Evolutionary conservation across 2,329 filamentous ascomycete genomes (phyloP).

Genomic region (Epichloe sibirici): DNA sequence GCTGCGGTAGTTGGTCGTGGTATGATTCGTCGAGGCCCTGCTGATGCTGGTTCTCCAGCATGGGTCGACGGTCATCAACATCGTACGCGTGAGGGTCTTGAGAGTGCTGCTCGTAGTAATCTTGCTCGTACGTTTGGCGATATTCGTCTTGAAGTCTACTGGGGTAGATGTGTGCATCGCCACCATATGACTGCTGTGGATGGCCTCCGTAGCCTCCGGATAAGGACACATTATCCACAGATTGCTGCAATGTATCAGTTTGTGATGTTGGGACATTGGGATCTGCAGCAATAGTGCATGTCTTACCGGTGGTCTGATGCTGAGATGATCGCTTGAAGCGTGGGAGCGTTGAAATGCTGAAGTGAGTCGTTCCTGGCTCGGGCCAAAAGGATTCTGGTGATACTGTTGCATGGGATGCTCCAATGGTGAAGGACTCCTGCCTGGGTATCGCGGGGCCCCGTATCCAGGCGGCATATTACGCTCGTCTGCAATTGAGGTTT

Average conservation of each 20-base stretch:
- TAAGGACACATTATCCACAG: slow-evolving; percentile 33
- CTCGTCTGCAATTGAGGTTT: not conserved
- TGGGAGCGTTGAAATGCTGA: slow-evolving; percentile 26
- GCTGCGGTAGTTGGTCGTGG: slow-evolving; percentile 11
- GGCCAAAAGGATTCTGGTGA: slow-evolving; percentile 1
- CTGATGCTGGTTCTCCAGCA: slow-evolving; percentile 53
- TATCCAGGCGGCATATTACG: slow-evolving; percentile 1
- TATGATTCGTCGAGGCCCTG: slow-evolving; percentile 31
- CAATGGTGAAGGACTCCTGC: slow-evolving; percentile 1
- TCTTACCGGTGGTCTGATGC: slow-evolving; percentile 68
- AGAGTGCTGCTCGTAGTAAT: slow-evolving; percentile 34
- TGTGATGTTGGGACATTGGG: not conserved
- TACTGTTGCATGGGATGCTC: slow-evolving; percentile 4
- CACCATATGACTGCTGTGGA: slow-evolving; percentile 33
- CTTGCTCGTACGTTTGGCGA: slow-evolving; percentile 26
- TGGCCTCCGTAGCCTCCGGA: slow-evolving; percentile 32
- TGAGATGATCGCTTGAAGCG: slow-evolving; percentile 63
- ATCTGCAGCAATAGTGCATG: slow-evolving; percentile 18
- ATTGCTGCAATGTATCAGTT: slow-evolving; percentile 28
- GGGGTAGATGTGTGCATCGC: slow-evolving; percentile 26
- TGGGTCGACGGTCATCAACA: slow-evolving; percentile 61
- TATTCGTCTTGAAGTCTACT: slow-evolving; percentile 58
- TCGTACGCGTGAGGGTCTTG: slow-evolving; percentile 47
- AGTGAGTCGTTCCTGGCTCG: slow-evolving; percentile 26
- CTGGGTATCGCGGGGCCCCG: not conserved